phyloP scores from a whole-genome alignment of 352 stramenopile genomes.

The Phytophthora citrophthora region DNA sequence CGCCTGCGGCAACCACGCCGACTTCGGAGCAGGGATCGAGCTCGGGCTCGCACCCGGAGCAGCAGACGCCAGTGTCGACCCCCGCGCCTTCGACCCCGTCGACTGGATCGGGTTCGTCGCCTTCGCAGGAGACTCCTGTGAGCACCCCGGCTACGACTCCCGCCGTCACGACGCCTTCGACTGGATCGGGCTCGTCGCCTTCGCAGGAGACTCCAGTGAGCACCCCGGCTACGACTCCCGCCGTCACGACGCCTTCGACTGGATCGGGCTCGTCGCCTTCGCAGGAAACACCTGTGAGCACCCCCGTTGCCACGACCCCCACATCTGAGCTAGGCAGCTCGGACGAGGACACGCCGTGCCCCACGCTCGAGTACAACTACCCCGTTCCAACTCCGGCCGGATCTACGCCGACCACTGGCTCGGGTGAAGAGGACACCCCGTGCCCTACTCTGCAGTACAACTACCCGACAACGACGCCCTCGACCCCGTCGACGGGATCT shows the following conservation, averaged over 20 bases:
- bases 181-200: slow-evolving; percentile 14
- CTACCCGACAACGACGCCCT: slow-evolving; percentile 18
- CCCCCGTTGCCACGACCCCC: slow-evolving; percentile 10
- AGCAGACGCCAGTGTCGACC: slow-evolving; percentile 4
- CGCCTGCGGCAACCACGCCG: slow-evolving; percentile 17
- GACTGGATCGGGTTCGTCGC: slow-evolving; percentile 10
- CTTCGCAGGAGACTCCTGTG: slow-evolving; percentile 4
- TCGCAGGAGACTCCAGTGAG: slow-evolving; percentile 2
- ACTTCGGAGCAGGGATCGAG: slow-evolving; percentile 1
- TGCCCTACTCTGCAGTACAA: slow-evolving; percentile 37
- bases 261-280: slow-evolving; percentile 10
- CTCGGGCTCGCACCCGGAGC: not conserved
- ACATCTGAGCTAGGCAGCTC: slow-evolving; percentile 16
- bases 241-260: not conserved
- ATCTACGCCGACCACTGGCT: not conserved
- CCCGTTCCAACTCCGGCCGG: not conserved
- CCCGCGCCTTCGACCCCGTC: not conserved
- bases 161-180: not conserved
- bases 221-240: slow-evolving; percentile 4
- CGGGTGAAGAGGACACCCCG: slow-evolving; percentile 6
- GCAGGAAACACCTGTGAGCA: slow-evolving; percentile 7
- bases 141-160: slow-evolving; percentile 5
- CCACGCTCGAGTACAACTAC: slow-evolving; percentile 43
- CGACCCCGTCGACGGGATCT: not conserved
- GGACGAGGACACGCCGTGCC: slow-evolving; percentile 27